phyloP scores from a whole-genome alignment of 345 rosid genomes.

The Cardamine resedifolia region DNA sequence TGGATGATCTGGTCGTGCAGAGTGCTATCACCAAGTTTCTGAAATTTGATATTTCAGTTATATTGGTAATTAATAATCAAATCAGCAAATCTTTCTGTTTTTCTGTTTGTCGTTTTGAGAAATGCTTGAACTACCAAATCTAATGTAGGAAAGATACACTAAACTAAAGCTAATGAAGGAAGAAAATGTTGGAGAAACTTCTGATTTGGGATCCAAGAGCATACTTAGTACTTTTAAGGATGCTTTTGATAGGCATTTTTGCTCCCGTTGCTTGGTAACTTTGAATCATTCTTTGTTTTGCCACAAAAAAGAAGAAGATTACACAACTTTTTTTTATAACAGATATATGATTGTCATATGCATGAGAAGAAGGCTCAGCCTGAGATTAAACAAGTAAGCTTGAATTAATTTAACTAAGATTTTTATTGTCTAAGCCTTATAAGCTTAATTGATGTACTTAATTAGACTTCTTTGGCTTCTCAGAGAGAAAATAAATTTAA shows the following conservation, averaged over 20 bases:
- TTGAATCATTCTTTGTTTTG: neutral
- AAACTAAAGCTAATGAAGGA: conserved; percentile 50
- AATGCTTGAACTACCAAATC: neutral
- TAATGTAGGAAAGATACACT: conserved; percentile 67
- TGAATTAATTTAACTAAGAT: neutral
- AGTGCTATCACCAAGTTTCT: conserved; percentile 55
- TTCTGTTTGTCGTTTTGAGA: neutral
- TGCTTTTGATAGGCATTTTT: conserved; percentile 65
- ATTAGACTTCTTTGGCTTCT: conserved; percentile 1
- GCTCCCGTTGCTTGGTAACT: conserved; percentile 89
- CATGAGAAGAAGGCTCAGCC: conserved; percentile 20
- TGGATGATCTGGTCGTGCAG: conserved; percentile 49
- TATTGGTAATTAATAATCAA: conserved; percentile 53
- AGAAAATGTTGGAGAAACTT: conserved; percentile 40
- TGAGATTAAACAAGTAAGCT: conserved; percentile 10
- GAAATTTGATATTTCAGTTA: conserved; percentile 48
- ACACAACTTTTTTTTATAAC: neutral
- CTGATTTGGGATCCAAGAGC: conserved; percentile 39
- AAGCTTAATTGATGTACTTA: conserved; percentile 17
- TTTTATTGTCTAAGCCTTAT: neutral
- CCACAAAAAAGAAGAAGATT: neutral
- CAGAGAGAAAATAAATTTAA: neutral
- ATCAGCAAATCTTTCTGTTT: neutral
- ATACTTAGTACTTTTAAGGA: conserved; percentile 55
- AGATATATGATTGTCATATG: conserved; percentile 15